Base-by-base conservation (phyloP, 164 flowering plant genomes). In the Piper longum region DNA sequence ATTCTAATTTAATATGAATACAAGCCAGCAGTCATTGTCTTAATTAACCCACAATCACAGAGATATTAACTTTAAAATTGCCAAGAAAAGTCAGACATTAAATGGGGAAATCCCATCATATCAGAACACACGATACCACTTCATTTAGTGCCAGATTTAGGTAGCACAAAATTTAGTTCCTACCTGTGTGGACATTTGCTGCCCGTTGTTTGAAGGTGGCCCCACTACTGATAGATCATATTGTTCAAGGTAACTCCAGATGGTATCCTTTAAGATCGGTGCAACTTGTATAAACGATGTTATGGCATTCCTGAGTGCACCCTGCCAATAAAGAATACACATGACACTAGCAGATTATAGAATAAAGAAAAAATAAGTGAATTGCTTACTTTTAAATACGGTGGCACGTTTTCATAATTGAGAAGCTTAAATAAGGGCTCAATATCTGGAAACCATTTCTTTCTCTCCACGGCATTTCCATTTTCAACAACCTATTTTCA, bases 371-470 rank as follows among this genome's bases (percentile, higher is more conserved):
- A n/a, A 60, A 41, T 42, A 40, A 17, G 16, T 41, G 43, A 16
- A 18, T 1, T 52, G 58, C 64, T 51, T 36, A 91, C 99, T 96
- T 95, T 91, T 75, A 95, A 79, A 79, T 84, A 87, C 64, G 97
- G 85, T 69, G 99, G 99, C 61, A 91, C 95, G 69, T 87, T 95
- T 73, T 95, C 99, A 71, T 88, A 95, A 70, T 93, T 72, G 63
- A 95, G 91, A 63, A 95, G 97, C 81, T 91, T 95, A 82, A 95
- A 95, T 59, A 95, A 78, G 61, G 97, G 96, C 71, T 95, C 96
- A 67, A 91, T 85, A 74, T 95, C 97, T 60, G 91, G 84, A 76
- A 95, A 95, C 96, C 97, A 95, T 66, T 81, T 87, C 73, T 75
- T 82, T 68, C 87, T 79, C 68, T 88, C 97, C 71, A 65, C 54